Conservation (phyloP, 805 yeast species). For the Zygosaccharomyces gambellarensis region DNA sequence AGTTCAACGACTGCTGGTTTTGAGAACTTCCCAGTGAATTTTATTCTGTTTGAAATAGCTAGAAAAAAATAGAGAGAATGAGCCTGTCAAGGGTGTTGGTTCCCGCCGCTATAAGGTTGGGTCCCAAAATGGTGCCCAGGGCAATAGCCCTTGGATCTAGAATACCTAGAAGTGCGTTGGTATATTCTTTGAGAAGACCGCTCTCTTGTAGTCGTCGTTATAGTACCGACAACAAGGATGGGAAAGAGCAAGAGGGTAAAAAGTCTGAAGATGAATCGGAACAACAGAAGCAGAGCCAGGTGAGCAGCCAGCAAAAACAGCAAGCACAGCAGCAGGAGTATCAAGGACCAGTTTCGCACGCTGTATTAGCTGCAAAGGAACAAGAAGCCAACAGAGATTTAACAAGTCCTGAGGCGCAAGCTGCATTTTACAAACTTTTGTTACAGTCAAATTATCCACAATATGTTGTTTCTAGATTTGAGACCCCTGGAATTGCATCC, state of each 20-base stretch:
- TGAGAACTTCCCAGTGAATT: neutral
- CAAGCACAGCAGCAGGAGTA: neutral
- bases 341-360: constrained; percentile 27
- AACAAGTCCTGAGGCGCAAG: constrained; percentile 66
- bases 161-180: neutral
- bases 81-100: constrained; percentile 10
- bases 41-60: neutral
- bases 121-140: constrained; percentile 4
- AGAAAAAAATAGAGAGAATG: constrained; percentile 3
- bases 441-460: constrained; percentile 87
- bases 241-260: neutral
- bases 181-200: neutral
- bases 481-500: constrained; percentile 87
- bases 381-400: constrained; percentile 79
- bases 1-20: neutral
- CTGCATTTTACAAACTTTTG: constrained; percentile 72
- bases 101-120: constrained; percentile 12
- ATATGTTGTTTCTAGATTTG: constrained; percentile 89
- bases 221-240: neutral
- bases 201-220: neutral
- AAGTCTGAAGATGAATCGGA: neutral
- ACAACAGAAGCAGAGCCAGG: neutral
- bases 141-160: neutral
- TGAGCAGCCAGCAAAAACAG: neutral
- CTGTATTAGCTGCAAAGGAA: constrained; percentile 59